Evolutionary conservation across 139 green algal genomes (phyloP).

Genomic region (Nannochloris sp.): DNA sequence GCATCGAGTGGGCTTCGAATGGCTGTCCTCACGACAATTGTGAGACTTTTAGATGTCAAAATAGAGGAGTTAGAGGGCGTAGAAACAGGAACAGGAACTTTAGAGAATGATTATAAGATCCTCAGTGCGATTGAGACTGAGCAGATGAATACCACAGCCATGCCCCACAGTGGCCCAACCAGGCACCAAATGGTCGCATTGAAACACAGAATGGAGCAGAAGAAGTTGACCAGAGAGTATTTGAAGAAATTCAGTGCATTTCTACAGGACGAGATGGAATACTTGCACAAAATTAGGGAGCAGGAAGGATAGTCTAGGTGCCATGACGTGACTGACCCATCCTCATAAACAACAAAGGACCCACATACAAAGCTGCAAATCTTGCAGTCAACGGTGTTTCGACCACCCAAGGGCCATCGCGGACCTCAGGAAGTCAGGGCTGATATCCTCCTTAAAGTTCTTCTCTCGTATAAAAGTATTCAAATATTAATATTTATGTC

Average conservation of each 20-base stretch:
- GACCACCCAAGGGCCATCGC: too few species aligned
- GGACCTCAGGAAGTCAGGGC: too few species aligned
- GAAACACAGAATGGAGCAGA: constrained; percentile 65
- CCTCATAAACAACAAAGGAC: too few species aligned
- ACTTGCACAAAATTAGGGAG: constrained; percentile 17
- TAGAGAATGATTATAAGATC: constrained; percentile 38
- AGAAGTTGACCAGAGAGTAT: constrained; percentile 52
- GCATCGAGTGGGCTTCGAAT: constrained; percentile 44
- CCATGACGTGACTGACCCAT: neutral
- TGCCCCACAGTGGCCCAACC: neutral
- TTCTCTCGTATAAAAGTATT: too few species aligned
- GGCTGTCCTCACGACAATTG: constrained; percentile 55
- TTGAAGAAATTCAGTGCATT: constrained; percentile 32
- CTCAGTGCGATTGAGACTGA: constrained; percentile 20
- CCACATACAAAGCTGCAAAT: too few species aligned
- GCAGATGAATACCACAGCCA: constrained; percentile 8
- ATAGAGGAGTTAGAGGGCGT: constrained; percentile 46
- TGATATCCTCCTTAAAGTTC: too few species aligned
- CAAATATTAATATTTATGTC: too few species aligned
- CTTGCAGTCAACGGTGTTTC: too few species aligned
- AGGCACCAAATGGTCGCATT: constrained; percentile 33
- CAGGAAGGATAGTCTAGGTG: neutral
- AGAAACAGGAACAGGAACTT: constrained; percentile 46
- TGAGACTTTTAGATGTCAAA: constrained; percentile 59
- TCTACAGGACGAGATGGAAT: constrained; percentile 38